Evolutionary conservation across 2,329 filamentous ascomycete species (phyloP).

Genomic region (Calonectria crousiana): DNA sequence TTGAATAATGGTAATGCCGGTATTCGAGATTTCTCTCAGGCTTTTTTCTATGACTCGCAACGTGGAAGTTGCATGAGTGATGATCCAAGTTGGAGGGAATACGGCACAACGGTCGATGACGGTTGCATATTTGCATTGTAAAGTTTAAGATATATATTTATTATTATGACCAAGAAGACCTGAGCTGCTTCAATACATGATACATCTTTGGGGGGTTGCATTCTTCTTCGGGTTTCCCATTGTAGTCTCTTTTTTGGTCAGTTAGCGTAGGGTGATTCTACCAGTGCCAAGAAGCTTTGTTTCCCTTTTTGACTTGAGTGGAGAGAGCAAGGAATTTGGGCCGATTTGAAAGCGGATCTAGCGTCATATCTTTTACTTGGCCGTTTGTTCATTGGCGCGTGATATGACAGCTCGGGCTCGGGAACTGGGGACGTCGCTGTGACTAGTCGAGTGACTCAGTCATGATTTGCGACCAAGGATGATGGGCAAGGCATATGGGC

Average conservation of each 20-base stretch:
- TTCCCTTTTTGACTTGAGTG: neutral
- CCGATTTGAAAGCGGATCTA: neutral
- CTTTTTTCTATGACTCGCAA: neutral
- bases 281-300: neutral
- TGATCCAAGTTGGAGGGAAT: neutral
- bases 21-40: slow-evolving; percentile 23
- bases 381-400: slow-evolving; percentile 21
- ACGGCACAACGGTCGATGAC: neutral
- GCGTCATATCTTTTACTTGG: neutral
- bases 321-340: neutral
- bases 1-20: slow-evolving; percentile 48
- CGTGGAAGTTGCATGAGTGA: slow-evolving; percentile 1
- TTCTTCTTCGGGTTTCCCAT: neutral
- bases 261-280: neutral
- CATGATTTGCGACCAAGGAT: slow-evolving; percentile 23
- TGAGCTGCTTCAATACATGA: neutral
- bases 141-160: neutral
- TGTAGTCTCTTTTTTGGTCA: neutral
- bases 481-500: slow-evolving; percentile 26
- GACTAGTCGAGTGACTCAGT: slow-evolving; percentile 32
- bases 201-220: neutral
- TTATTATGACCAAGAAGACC: neutral
- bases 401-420: slow-evolving; percentile 32
- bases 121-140: neutral
- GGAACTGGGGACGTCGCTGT: slow-evolving; percentile 26